Base-by-base conservation (phyloP, 2,329 filamentous ascomycete species). In the Pseudocercospora eumusae region DNA sequence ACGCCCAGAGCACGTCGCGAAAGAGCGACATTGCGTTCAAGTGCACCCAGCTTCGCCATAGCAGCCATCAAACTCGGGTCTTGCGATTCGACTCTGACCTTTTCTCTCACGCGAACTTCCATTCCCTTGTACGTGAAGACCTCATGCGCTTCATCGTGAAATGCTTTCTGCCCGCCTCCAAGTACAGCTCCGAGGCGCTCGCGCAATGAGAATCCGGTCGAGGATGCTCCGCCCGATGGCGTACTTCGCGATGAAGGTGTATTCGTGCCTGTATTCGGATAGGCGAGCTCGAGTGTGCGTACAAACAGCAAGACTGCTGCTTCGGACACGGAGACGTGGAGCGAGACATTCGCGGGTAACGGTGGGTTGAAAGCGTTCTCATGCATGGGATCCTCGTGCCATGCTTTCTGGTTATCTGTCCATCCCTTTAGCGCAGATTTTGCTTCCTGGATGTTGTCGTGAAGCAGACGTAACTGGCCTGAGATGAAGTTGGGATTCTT, bases 91-190 rank as follows among this genome's bases (percentile, higher is more conserved):
- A 97, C 88, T 44, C 90, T 84, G 4, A 96, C 85, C 79, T 97
- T 97, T 75, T 97, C 93, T 68, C 88, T 87, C 50, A 98, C 93
- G 66, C 86, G 88, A 2, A 97, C 92, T 64, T 95, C 87, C 60
- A 86, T 83, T 4, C 85, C 84, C 13, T 79, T 80, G 76, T 84
- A 97, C 3, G 79, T 81, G 75, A 96, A 97, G 0, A 90, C 79
- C 40, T 87, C 84, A 63, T 93, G 89, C 66, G 88, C 87, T 76
- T 98, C 93, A 56, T 82, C 80, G 66, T 83, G 80, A 6, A 71
- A 68, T 11, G 76, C 78, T 2, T 73, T 69, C 61, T 75, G 74
- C 9, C 63, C 63, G 11, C 75, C 79, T 13, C 80, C 80, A 1
- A 82, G 71, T 4, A 80, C 80, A 2, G 75, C 75, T 9, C 78